Evolutionary conservation across 1,284 basidiomycete species (phyloP).

Genomic region (Ustilago curta): DNA sequence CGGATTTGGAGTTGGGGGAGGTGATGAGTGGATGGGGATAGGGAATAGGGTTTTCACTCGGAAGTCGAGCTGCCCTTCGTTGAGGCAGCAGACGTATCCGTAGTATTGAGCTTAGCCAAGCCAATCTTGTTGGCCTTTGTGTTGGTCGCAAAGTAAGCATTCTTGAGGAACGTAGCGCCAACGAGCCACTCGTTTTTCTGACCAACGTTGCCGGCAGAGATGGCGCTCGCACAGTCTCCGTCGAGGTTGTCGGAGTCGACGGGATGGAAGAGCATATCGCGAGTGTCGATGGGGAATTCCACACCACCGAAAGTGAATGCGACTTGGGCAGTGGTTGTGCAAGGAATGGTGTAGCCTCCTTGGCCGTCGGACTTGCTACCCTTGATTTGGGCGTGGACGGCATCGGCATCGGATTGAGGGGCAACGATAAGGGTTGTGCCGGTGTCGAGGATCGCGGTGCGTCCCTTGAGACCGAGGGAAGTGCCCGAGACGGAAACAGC

Average conservation of each 20-base stretch:
- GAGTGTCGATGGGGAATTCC: conserved; percentile 72
- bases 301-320: conserved; percentile 78
- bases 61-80: conserved; percentile 2
- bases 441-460: conserved; percentile 67
- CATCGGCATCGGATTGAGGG: conserved; percentile 72
- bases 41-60: neutral
- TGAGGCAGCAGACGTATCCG: conserved; percentile 12
- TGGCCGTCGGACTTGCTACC: conserved; percentile 73
- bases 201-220: conserved; percentile 74
- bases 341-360: conserved; percentile 79
- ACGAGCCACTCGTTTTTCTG: conserved; percentile 78
- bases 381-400: conserved; percentile 75
- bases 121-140: conserved; percentile 78
- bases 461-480: conserved; percentile 73
- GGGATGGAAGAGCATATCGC: conserved; percentile 79
- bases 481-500: conserved; percentile 75
- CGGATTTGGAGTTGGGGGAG: neutral
- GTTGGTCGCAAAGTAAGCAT: conserved; percentile 76
- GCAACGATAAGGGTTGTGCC: conserved; percentile 71
- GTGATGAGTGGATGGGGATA: no score
- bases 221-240: conserved; percentile 81
- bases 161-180: conserved; percentile 69
- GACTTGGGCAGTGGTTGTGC: conserved; percentile 77
- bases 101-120: conserved; percentile 72
- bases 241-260: conserved; percentile 75